Conservation (phyloP, 768 basidiomycete genomes). For the Suillus tomentosus region DNA sequence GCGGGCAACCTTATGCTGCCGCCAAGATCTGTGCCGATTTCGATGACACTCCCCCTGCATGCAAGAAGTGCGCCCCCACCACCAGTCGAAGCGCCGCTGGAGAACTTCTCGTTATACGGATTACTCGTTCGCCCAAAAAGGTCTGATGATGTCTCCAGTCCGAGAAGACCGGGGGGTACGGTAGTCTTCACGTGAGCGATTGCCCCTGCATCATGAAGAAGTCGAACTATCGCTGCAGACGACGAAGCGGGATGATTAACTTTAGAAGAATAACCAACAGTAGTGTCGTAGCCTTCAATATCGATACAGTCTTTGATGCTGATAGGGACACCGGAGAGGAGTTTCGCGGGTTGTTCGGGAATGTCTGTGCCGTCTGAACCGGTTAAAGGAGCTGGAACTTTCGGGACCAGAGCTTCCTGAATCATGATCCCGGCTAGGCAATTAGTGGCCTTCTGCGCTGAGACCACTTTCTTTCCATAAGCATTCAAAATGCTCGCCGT, state of each 20-base stretch:
- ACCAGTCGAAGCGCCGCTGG: slow-evolving; percentile 51
- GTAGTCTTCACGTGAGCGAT: slow-evolving; percentile 45
- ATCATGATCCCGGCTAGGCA: slow-evolving; percentile 51
- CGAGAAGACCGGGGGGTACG: slow-evolving; percentile 43
- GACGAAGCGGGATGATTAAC: slow-evolving; percentile 36
- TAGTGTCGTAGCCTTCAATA: slow-evolving; percentile 48
- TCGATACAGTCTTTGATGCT: slow-evolving; percentile 52
- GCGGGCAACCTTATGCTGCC: slow-evolving; percentile 53
- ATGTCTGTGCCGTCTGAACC: slow-evolving; percentile 10
- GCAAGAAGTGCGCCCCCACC: slow-evolving; percentile 54
- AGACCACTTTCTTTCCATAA: slow-evolving; percentile 43
- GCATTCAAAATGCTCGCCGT: slow-evolving; percentile 37
- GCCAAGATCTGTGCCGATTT: slow-evolving; percentile 51
- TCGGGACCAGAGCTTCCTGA: slow-evolving; percentile 26
- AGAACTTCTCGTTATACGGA: slow-evolving; percentile 45
- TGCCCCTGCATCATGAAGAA: slow-evolving; percentile 44
- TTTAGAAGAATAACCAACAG: slow-evolving; percentile 43
- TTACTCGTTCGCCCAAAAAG: slow-evolving; percentile 50
- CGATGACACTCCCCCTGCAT: slow-evolving; percentile 44
- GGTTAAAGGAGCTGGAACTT: slow-evolving; percentile 15
- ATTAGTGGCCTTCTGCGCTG: slow-evolving; percentile 47
- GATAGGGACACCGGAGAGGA: slow-evolving; percentile 46
- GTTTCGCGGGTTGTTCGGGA: slow-evolving; percentile 11
- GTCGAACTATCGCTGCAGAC: slow-evolving; percentile 41
- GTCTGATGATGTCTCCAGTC: slow-evolving; percentile 44